These are phyloP conservation scores for Piper betle DNA, from an alignment of 164 flowering plant species.

Conservation along the genomic window DNA sequence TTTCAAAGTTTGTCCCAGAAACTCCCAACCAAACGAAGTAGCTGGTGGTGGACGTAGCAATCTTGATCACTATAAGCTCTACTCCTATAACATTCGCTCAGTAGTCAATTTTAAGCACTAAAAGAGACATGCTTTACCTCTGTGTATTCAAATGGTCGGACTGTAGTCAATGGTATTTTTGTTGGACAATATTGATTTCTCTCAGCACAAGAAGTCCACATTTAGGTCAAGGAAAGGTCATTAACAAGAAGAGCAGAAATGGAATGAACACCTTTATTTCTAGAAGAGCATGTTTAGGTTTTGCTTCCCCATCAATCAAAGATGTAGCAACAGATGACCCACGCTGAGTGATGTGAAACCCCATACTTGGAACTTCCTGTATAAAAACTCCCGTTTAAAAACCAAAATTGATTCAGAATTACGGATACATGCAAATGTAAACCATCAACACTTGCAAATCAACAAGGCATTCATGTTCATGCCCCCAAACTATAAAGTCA, in stretches of 20 bases:
- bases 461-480: conserved; percentile 95
- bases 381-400: conserved; percentile 8
- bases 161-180: conserved; percentile 81
- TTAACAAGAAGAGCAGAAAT: neutral
- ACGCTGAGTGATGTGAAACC: conserved; percentile 96
- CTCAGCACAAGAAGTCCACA: conserved; percentile 22
- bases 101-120: no score
- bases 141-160: conserved; percentile 87
- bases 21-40: no score
- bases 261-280: conserved; percentile 73
- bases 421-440: neutral
- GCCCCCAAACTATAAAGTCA: conserved; percentile 97
- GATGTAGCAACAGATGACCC: conserved; percentile 99
- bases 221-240: neutral
- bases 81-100: neutral
- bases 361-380: conserved; percentile 99
- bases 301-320: conserved; percentile 95
- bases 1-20: no score
- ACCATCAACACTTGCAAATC: conserved; percentile 71
- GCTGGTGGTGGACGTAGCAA: no score
- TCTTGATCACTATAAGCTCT: no score
- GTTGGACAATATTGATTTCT: conserved; percentile 97
- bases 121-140: conserved; percentile 34
- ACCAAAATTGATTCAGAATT: neutral
- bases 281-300: conserved; percentile 89